Percentiles rank a stretch among this genome's conserved stretches.
phyloP scores from a whole-genome alignment of 139 green algal species.

The Parachlorella kessleri region DNA sequence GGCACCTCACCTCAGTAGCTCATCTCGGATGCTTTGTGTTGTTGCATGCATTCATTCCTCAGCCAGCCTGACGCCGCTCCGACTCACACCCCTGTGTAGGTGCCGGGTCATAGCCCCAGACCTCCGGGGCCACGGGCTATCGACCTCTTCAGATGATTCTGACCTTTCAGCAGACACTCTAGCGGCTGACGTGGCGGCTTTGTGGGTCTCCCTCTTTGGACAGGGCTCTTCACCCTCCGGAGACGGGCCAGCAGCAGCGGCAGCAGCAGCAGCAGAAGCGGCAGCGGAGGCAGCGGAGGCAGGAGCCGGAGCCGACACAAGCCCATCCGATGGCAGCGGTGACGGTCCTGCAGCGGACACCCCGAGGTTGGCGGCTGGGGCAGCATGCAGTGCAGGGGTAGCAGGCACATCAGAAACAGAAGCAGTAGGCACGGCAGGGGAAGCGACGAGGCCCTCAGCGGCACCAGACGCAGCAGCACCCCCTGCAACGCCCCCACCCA shows the following conservation, averaged over 20 bases:
- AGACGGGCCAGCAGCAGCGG: neutral
- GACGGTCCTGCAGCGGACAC: no score
- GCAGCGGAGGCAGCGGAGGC: conserved; percentile 13
- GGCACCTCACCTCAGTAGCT: no score
- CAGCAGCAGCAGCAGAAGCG: neutral
- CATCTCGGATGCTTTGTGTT: no score
- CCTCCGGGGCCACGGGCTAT: conserved; percentile 78
- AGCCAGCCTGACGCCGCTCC: no score
- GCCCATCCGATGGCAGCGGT: no score
- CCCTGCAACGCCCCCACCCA: conserved; percentile 32
- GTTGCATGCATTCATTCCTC: no score
- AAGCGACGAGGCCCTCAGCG: conserved; percentile 2
- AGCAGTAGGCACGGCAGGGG: conserved; percentile 3
- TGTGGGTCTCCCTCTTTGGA: conserved; percentile 71
- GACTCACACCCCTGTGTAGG: conserved; percentile 37
- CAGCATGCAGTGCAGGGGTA: conserved; percentile 49
- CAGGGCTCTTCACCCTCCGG: no score
- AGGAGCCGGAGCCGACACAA: no score
- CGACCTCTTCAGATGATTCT: conserved; percentile 42
- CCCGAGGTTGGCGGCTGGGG: no score
- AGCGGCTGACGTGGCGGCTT: conserved; percentile 57
- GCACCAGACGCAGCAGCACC: no score
- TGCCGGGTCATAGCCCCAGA: conserved; percentile 79
- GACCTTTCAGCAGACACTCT: conserved; percentile 78
- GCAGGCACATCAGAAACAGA: neutral